Evolutionary conservation across 352 stramenopile species (phyloP).

Genomic region (Thraustochytrium sp.): DNA sequence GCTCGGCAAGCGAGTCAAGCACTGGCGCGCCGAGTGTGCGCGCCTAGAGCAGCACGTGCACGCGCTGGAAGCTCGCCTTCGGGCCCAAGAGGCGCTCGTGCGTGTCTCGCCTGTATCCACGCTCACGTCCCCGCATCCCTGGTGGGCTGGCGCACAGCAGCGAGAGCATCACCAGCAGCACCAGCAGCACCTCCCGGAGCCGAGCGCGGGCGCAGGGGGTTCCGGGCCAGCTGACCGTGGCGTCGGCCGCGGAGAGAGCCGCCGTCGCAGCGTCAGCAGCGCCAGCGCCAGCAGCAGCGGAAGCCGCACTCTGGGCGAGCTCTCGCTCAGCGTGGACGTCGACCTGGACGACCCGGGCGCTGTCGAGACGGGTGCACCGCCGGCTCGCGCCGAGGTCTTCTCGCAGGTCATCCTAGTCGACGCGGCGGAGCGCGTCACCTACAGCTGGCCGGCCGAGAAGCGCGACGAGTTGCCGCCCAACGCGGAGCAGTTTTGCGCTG

Average conservation of each 20-base stretch:
- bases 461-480: not conserved
- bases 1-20: not conserved
- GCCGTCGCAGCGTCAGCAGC: too few relatives aligned
- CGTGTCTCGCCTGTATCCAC: slow-evolving; percentile 7
- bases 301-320: too few relatives aligned
- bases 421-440: not conserved
- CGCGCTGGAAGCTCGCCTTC: not conserved
- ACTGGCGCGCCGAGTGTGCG: not conserved
- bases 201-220: too few relatives aligned
- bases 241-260: too few relatives aligned
- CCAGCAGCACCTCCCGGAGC: too few relatives aligned
- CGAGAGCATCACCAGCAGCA: too few relatives aligned
- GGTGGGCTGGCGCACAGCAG: not conserved
- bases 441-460: not conserved
- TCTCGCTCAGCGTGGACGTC: not conserved
- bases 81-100: not conserved
- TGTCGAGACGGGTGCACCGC: not conserved
- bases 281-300: too few relatives aligned
- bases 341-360: not conserved
- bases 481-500: slow-evolving; percentile 23
- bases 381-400: not conserved
- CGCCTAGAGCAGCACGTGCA: not conserved
- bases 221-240: too few relatives aligned
- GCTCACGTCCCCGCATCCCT: not conserved
- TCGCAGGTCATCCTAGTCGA: not conserved